phyloP scores from a whole-genome alignment of 2,329 filamentous ascomycete genomes.

The Talaromyces piceae region DNA sequence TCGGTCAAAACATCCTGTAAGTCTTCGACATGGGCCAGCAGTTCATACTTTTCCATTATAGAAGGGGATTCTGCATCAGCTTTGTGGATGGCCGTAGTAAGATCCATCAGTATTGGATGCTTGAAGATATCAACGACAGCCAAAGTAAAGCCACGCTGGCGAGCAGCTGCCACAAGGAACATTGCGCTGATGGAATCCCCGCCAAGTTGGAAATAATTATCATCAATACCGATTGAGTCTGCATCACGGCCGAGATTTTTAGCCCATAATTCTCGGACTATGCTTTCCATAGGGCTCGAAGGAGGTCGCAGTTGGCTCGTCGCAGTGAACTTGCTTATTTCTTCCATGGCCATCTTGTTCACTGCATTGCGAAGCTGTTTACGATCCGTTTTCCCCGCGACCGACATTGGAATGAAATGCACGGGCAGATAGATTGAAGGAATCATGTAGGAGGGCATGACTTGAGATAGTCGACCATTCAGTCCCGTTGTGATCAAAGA shows the following conservation, averaged over 20 bases:
- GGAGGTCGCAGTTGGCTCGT: no score
- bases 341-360: not conserved
- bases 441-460: slow-evolving; percentile 6
- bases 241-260: slow-evolving; percentile 15
- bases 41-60: not conserved
- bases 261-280: slow-evolving; percentile 15
- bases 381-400: slow-evolving; percentile 6
- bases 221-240: slow-evolving; percentile 15
- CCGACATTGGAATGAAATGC: slow-evolving; percentile 3
- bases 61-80: slow-evolving; percentile 45
- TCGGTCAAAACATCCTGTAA: not conserved
- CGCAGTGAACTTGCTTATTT: not conserved
- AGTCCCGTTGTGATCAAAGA: no score
- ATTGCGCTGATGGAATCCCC: slow-evolving; percentile 18
- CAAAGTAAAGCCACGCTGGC: not conserved
- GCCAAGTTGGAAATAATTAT: slow-evolving; percentile 24
- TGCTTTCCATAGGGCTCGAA: slow-evolving; percentile 10
- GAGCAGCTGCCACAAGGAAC: slow-evolving; percentile 11
- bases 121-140: slow-evolving; percentile 5
- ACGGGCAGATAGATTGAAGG: slow-evolving; percentile 1
- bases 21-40: not conserved
- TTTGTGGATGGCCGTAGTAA: slow-evolving; percentile 21
- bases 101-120: not conserved
- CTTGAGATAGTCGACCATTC: no score
- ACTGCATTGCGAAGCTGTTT: not conserved